Evolutionary conservation across 257 asterid genomes (phyloP).

Genomic region (Cordia subcordata): DNA sequence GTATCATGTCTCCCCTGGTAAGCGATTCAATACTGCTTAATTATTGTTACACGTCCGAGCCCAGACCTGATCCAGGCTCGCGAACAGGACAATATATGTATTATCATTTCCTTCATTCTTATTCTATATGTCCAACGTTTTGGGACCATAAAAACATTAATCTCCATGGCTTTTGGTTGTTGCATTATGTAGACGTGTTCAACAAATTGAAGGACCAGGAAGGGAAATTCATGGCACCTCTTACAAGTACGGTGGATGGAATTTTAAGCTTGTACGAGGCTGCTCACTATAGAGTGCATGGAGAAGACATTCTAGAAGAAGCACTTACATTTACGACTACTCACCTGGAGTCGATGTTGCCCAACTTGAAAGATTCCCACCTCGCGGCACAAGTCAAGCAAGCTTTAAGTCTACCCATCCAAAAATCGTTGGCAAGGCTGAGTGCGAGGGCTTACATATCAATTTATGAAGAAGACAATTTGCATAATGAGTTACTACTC

Average conservation of each 20-base stretch:
- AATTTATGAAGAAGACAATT: slow-evolving; percentile 14
- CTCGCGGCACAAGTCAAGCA: slow-evolving; percentile 13
- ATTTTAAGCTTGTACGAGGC: slow-evolving; percentile 34
- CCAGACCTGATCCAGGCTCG: too few species aligned
- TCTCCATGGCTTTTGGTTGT: too few species aligned
- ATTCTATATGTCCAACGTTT: too few species aligned
- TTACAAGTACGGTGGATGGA: slow-evolving; percentile 4
- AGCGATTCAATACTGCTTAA: too few species aligned
- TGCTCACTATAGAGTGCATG: slow-evolving; percentile 13
- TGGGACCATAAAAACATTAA: too few species aligned
- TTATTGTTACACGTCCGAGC: background rate
- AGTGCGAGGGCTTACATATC: slow-evolving; percentile 21
- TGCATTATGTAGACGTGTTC: slow-evolving; percentile 27
- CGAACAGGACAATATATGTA: too few species aligned
- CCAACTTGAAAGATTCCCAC: background rate
- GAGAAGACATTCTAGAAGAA: slow-evolving; percentile 15
- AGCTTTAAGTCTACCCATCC: slow-evolving; percentile 18
- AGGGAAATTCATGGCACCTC: slow-evolving; percentile 8
- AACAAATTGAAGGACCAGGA: slow-evolving; percentile 15
- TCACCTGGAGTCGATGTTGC: slow-evolving; percentile 10
- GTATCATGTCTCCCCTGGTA: slow-evolving; percentile 2
- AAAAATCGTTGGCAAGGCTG: slow-evolving; percentile 16
- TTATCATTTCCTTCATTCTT: too few species aligned
- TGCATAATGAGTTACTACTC: slow-evolving; percentile 8
- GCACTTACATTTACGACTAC: slow-evolving; percentile 10